phyloP scores from a whole-genome alignment of 768 basidiomycete genomes.

The Gymnopilus junonius region DNA sequence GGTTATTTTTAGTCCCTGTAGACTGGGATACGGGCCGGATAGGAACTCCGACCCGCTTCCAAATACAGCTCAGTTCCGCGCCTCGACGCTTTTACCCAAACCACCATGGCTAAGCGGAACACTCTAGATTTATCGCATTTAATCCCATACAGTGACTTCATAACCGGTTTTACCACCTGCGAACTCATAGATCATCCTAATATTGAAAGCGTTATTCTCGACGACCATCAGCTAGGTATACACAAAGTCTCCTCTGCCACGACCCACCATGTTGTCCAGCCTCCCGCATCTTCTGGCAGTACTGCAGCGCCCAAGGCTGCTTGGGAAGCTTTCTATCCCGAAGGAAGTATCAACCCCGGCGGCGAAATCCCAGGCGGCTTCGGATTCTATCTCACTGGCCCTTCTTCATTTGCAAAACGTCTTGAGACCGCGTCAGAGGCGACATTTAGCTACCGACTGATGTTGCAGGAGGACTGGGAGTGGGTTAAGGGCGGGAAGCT shows the following conservation, averaged over 20 bases:
- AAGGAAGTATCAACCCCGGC: conserved; percentile 64
- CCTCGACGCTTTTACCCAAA: not conserved
- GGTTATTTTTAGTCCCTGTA: not conserved
- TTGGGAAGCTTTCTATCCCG: conserved; percentile 67
- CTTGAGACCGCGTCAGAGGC: conserved; percentile 56
- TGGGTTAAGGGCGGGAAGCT: conserved; percentile 81
- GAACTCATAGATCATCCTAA: conserved; percentile 22
- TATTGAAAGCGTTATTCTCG: conserved; percentile 34
- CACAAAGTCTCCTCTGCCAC: conserved; percentile 48
- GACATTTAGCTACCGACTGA: conserved; percentile 66
- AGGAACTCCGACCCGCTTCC: not conserved
- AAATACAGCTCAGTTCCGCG: not conserved
- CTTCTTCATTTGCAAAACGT: conserved; percentile 40
- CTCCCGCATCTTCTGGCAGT: conserved; percentile 22
- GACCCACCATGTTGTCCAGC: conserved; percentile 34
- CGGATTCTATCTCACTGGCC: conserved; percentile 70
- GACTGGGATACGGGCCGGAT: not conserved
- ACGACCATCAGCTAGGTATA: conserved; percentile 51
- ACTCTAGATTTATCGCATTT: conserved; percentile 9
- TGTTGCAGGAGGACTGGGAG: conserved; percentile 64
- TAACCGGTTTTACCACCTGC: conserved; percentile 49
- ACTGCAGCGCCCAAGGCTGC: conserved; percentile 28
- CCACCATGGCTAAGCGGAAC: not conserved
- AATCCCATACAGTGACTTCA: conserved; percentile 32
- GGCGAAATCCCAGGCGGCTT: conserved; percentile 62